Percentiles rank a stretch among this genome's conserved stretches.
Evolutionary conservation across 2,329 filamentous ascomycete species (phyloP).

Genomic region (Westerdykella ornata): DNA sequence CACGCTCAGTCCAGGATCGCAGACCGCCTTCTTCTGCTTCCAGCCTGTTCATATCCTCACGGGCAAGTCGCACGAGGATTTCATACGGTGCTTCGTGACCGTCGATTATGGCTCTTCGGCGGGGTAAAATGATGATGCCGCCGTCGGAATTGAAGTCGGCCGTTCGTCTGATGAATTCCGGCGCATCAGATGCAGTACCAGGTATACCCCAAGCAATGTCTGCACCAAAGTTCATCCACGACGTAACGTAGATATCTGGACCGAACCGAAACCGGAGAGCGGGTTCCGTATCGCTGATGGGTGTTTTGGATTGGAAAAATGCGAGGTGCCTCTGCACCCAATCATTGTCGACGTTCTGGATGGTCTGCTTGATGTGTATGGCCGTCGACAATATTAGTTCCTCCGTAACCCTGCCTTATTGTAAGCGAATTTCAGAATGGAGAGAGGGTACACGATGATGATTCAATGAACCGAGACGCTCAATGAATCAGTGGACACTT

Average conservation of each 20-base stretch:
- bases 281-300: constrained; percentile 27
- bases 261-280: constrained; percentile 25
- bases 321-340: constrained; percentile 26
- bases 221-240: constrained; percentile 32
- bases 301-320: constrained; percentile 26
- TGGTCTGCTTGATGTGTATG: constrained; percentile 20
- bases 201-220: constrained; percentile 31
- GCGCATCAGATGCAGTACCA: constrained; percentile 22
- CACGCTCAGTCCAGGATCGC: constrained; percentile 22
- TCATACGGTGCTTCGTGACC: constrained; percentile 29
- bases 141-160: constrained; percentile 25
- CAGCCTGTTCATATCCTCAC: constrained; percentile 30
- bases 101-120: constrained; percentile 18
- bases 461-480: constrained; percentile 3
- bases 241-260: constrained; percentile 32
- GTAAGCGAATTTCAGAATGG: not conserved
- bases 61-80: constrained; percentile 28
- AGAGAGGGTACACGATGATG: constrained; percentile 1
- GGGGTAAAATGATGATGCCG: constrained; percentile 32
- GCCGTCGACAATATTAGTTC: constrained; percentile 25
- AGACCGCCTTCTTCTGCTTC: constrained; percentile 25
- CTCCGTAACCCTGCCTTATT: constrained; percentile 22
- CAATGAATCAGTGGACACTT: constrained; percentile 17
- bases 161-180: constrained; percentile 30
- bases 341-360: constrained; percentile 25